Conservation (phyloP, 257 asterid species). For the Nicotiana otophora region DNA sequence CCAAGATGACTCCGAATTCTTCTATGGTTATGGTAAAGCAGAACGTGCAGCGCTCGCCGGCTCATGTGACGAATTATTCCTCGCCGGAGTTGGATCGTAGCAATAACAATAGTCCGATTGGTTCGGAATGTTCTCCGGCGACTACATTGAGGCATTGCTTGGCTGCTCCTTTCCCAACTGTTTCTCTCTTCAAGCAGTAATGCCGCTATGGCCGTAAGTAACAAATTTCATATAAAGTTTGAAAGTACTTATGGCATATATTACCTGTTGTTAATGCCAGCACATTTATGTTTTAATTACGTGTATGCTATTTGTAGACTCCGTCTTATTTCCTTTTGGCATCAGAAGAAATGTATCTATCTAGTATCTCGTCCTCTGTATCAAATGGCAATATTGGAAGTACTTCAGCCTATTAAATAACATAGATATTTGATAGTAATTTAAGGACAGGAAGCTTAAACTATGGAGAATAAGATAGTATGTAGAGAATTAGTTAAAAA, state of each 20-base stretch:
- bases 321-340: no score
- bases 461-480: neutral
- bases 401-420: neutral
- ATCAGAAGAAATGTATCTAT: no score
- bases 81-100: constrained; percentile 19
- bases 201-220: constrained; percentile 88
- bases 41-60: constrained; percentile 33
- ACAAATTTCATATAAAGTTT: neutral
- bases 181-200: constrained; percentile 82
- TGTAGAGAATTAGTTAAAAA: neutral
- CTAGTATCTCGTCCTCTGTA: no score
- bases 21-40: constrained; percentile 55
- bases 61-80: constrained; percentile 21
- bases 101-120: constrained; percentile 24
- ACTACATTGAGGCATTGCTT: constrained; percentile 48
- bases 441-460: neutral
- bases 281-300: neutral
- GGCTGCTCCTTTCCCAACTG: constrained; percentile 73
- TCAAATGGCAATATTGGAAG: neutral
- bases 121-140: constrained; percentile 32
- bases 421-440: neutral
- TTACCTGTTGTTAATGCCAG: neutral
- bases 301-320: no score
- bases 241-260: neutral
- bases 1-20: constrained; percentile 25